phyloP scores from a whole-genome alignment of 768 basidiomycete species.

The Mycena vitilis region DNA sequence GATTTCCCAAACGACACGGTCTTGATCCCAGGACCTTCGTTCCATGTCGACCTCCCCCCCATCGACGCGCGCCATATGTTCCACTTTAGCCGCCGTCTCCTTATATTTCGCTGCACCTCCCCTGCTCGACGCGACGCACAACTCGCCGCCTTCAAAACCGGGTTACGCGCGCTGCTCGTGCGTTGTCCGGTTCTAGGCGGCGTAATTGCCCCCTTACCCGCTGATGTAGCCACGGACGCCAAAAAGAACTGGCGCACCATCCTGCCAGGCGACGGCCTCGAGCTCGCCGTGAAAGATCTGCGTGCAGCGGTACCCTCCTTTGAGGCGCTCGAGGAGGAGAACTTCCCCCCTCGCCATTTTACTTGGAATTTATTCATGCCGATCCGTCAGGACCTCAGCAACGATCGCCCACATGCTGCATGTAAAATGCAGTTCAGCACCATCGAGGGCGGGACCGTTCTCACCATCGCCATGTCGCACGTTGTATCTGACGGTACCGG shows the following conservation, averaged over 20 bases:
- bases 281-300: slow-evolving; percentile 15
- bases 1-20: slow-evolving; percentile 11
- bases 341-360: slow-evolving; percentile 8
- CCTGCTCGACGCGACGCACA: slow-evolving; percentile 13
- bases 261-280: slow-evolving; percentile 8
- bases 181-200: slow-evolving; percentile 22
- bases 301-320: neutral
- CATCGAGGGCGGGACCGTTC: slow-evolving; percentile 25
- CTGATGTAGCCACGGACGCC: neutral
- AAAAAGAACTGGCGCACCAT: slow-evolving; percentile 23
- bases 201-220: neutral
- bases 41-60: slow-evolving; percentile 24
- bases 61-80: slow-evolving; percentile 22
- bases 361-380: slow-evolving; percentile 20
- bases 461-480: slow-evolving; percentile 24
- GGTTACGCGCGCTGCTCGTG: neutral
- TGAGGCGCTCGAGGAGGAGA: slow-evolving; percentile 1
- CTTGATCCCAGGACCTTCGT: slow-evolving; percentile 20
- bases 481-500: slow-evolving; percentile 15
- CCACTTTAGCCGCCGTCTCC: slow-evolving; percentile 20
- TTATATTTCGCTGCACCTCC: slow-evolving; percentile 17
- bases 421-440: slow-evolving; percentile 24
- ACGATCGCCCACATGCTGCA: slow-evolving; percentile 15
- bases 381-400: slow-evolving; percentile 7
- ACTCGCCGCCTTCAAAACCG: slow-evolving; percentile 13